phyloP scores from a whole-genome alignment of 441 rosid species.

The Adansonia rubrostipa region DNA sequence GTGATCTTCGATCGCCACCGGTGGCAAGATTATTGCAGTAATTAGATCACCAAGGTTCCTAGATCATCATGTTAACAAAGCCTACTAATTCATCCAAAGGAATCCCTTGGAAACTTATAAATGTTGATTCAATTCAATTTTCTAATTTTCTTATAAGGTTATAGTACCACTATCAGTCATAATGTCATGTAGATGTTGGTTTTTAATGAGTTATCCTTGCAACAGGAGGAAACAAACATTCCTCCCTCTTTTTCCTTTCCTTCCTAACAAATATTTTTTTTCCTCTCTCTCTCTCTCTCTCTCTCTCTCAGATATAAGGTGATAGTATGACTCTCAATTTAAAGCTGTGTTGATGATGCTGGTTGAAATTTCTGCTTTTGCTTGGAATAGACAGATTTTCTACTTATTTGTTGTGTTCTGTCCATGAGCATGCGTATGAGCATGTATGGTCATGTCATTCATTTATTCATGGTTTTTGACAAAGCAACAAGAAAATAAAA shows the following conservation, averaged over 20 bases:
- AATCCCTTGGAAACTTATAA: conserved; percentile 3
- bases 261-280: not conserved
- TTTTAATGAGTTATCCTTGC: conserved; percentile 1
- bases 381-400: not conserved
- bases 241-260: conserved; percentile 1
- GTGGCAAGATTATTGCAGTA: not conserved
- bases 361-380: conserved; percentile 10
- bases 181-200: not conserved
- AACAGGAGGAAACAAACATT: not conserved
- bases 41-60: not conserved
- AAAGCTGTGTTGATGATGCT: conserved; percentile 9
- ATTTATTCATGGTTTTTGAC: conserved; percentile 18
- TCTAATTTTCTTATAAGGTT: conserved; percentile 4
- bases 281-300: not conserved
- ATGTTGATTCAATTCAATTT: conserved; percentile 1
- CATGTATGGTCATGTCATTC: not conserved
- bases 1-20: not conserved
- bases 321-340: conserved; percentile 15
- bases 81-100: not conserved
- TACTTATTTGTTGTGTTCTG: not conserved
- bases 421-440: not conserved
- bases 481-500: conserved; percentile 5
- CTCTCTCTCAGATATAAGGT: conserved; percentile 1
- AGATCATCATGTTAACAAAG: not conserved
- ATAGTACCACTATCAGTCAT: not conserved